Conservation (phyloP, 371 early-diverging fungal species). For the Apophysomyces trapeziformis region DNA sequence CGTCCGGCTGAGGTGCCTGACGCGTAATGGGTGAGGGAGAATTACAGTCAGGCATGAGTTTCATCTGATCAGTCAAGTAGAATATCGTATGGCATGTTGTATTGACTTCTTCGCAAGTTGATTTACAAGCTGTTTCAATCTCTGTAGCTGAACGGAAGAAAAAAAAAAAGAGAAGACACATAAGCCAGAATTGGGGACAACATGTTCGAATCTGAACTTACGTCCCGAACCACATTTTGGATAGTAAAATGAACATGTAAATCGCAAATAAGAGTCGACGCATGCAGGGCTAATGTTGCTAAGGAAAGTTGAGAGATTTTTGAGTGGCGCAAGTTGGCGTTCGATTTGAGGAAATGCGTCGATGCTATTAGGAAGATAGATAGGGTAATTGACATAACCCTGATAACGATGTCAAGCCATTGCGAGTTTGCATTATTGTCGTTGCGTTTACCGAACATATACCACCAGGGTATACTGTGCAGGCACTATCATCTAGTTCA, state of each 20-base stretch:
- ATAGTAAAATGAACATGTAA: constrained; percentile 32
- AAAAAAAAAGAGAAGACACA: not conserved
- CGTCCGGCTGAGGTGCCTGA: constrained; percentile 39
- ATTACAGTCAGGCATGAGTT: constrained; percentile 52
- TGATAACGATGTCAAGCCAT: not conserved
- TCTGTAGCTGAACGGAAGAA: not conserved
- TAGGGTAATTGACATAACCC: constrained; percentile 28
- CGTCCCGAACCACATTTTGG: constrained; percentile 29
- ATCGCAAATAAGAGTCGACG: constrained; percentile 33
- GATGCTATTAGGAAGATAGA: constrained; percentile 19
- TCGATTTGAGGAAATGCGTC: constrained; percentile 27
- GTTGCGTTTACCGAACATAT: constrained; percentile 17
- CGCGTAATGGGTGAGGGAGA: constrained; percentile 30
- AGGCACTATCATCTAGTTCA: not conserved
- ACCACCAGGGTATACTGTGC: constrained; percentile 16
- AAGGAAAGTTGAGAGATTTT: constrained; percentile 16
- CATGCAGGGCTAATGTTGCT: constrained; percentile 26
- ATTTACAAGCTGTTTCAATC: constrained; percentile 44
- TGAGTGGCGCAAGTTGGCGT: constrained; percentile 18
- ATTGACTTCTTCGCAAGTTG: constrained; percentile 47
- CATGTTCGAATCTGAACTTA: not conserved
- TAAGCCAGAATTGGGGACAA: not conserved
- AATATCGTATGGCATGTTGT: constrained; percentile 44
- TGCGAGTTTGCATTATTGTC: not conserved
- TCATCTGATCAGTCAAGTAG: constrained; percentile 30